Evolutionary conservation across 163 green algal genomes (phyloP), one percentile per base, ranked within the genome.

Genomic region (Volvox carteri): DNA sequence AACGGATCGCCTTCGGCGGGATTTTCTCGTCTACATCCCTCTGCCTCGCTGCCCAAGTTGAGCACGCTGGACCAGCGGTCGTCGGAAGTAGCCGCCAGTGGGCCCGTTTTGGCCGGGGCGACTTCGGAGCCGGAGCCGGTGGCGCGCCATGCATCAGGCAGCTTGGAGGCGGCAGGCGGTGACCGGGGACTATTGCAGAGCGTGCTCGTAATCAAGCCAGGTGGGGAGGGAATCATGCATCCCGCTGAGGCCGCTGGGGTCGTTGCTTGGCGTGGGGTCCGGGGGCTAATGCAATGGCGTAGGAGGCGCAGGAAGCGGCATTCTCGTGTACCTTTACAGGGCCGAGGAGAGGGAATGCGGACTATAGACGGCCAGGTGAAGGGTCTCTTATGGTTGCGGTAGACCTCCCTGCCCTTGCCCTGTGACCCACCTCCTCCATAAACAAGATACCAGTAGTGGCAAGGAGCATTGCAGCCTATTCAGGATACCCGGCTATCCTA

Each of bases 201-300:
- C 67, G 23, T 87, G 46, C 81, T 87, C 21, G 65, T 87, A 39
- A 87, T 87, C 44, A 54, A 44, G 35, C 81, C 81, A 39, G 35
- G 81, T 78, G 21, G 1, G 42, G n/a, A 42, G 5, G 73, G 23
- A n/a, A n/a, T n/a, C n/a, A n/a, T n/a, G n/a, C n/a, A n/a, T n/a
- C n/a, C 48, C 48, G 48, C 14, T 14, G 48, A 58, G 12, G 48
- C 12, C 48, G 48, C 48, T 58, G 48, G 12, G 11, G 48, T 14
- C 14, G 48, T 58, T 58, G 11, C 12, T 58, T 58, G 11, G 14
- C 11, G 11, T 23, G 48, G 48, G 48, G 48, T 11, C 48, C 48
- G 48, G n/a, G n/a, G n/a, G n/a, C n/a, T n/a, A n/a, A n/a, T n/a
- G n/a, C n/a, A n/a, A n/a, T n/a, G n/a, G n/a, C n/a, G n/a, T n/a